Conservation (phyloP, 441 rosid genomes). For the Eutrema salsugineum region DNA sequence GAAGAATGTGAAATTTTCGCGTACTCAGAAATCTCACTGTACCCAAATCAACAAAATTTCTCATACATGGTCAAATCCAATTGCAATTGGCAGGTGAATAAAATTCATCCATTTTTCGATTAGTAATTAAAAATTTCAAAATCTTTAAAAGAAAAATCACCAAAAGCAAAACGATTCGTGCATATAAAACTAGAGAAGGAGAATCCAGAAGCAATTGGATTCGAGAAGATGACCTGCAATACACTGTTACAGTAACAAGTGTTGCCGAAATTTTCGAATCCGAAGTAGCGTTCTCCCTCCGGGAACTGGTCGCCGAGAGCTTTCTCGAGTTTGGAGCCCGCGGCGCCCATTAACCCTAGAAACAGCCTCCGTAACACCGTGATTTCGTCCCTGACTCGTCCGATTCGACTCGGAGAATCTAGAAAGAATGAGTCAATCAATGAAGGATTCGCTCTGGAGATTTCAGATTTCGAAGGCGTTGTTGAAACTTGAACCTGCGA, state of each 20-base stretch:
- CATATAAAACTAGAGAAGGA: not conserved
- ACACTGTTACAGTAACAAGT: slow-evolving; percentile 98
- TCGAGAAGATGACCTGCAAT: slow-evolving; percentile 55
- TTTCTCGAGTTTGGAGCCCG: slow-evolving; percentile 98
- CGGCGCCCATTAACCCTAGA: slow-evolving; percentile 82
- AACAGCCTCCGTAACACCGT: slow-evolving; percentile 30
- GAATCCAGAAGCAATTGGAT: not conserved
- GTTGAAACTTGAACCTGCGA: not conserved
- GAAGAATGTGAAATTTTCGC: not conserved
- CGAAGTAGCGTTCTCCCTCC: slow-evolving; percentile 97
- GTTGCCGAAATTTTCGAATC: slow-evolving; percentile 97
- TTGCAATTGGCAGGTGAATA: not conserved
- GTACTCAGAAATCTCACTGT: too few species aligned
- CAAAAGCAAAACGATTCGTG: not conserved
- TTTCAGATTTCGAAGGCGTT: not conserved
- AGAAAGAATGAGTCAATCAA: not conserved
- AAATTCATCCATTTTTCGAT: too few species aligned
- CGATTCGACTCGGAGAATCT: slow-evolving; percentile 33
- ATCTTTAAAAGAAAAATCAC: not conserved
- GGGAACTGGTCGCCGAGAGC: slow-evolving; percentile 99
- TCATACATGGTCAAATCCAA: not conserved
- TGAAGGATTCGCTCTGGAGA: not conserved
- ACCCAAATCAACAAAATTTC: not conserved
- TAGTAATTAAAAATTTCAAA: not conserved
- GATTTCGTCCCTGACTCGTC: slow-evolving; percentile 32